A percentile compares a stretch with the other conserved stretches of the same genome.
These are phyloP conservation scores for Thalassiosira ordinaria DNA, from an alignment of 352 stramenopile genomes.

Conservation along the genomic window DNA sequence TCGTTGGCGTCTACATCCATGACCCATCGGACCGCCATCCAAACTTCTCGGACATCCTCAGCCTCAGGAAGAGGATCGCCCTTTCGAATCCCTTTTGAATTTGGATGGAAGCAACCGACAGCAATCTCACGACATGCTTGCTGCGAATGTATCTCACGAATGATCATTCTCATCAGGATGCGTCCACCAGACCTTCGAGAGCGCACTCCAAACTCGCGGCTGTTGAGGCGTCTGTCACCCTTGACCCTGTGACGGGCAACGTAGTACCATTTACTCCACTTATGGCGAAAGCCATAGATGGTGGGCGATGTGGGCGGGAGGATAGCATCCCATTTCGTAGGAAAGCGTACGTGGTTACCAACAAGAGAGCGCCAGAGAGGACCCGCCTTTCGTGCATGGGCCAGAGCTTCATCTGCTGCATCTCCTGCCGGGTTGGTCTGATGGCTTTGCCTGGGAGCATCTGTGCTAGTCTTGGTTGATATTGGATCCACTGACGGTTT, in stretches of 20 bases:
- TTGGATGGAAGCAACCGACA: slow-evolving; percentile 79
- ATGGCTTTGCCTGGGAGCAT: background rate
- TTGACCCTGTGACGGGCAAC: slow-evolving; percentile 67
- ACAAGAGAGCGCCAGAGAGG: slow-evolving; percentile 74
- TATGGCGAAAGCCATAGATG: slow-evolving; percentile 11
- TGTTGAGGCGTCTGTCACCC: slow-evolving; percentile 57
- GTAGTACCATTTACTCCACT: slow-evolving; percentile 68
- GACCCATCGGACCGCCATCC: slow-evolving; percentile 71
- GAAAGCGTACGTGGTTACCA: slow-evolving; percentile 79
- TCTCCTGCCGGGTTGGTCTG: background rate
- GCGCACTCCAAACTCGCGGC: slow-evolving; percentile 46
- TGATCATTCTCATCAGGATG: slow-evolving; percentile 73
- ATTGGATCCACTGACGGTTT: slow-evolving; percentile 4
- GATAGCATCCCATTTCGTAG: slow-evolving; percentile 67
- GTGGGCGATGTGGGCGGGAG: slow-evolving; percentile 42
- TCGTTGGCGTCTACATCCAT: slow-evolving; percentile 24
- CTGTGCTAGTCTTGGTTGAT: background rate
- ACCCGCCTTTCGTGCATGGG: slow-evolving; percentile 67
- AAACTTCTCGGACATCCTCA: slow-evolving; percentile 75
- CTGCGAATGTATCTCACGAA: slow-evolving; percentile 63
- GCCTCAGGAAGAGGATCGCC: slow-evolving; percentile 39
- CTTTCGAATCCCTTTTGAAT: slow-evolving; percentile 69
- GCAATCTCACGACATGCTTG: slow-evolving; percentile 67
- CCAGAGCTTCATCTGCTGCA: slow-evolving; percentile 32
- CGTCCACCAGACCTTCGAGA: slow-evolving; percentile 61